Conservation (phyloP, 164 flowering plant genomes). For the Magnolia changhungtana region DNA sequence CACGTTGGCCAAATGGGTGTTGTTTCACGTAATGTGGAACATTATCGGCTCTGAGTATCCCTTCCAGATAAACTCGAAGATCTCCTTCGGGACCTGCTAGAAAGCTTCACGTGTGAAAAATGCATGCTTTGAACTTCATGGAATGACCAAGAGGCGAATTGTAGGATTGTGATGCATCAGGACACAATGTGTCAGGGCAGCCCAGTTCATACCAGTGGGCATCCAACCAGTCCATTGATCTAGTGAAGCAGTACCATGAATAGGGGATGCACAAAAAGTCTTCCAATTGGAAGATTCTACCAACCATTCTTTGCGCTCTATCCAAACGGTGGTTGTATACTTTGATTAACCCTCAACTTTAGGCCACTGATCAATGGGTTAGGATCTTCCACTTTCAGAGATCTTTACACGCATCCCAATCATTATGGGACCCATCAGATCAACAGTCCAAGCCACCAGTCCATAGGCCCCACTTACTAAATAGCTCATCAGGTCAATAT, state of each 20-base stretch:
- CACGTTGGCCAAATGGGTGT: constrained; percentile 74
- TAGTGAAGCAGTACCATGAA: neutral
- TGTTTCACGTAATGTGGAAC: constrained; percentile 52
- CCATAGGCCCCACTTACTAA: neutral
- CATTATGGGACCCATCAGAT: too few species aligned
- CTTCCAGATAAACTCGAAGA: constrained; percentile 66
- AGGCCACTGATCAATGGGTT: neutral
- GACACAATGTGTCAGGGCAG: neutral
- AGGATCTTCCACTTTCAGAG: too few species aligned
- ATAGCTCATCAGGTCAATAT: neutral
- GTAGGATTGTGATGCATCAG: neutral
- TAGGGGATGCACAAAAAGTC: neutral
- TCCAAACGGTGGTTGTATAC: neutral
- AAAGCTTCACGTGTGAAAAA: neutral
- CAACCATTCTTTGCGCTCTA: neutral
- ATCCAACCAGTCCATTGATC: neutral
- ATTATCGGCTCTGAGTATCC: constrained; percentile 43
- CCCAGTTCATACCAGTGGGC: neutral
- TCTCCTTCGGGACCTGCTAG: constrained; percentile 72
- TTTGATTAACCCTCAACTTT: neutral
- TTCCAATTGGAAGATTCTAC: neutral
- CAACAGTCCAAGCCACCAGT: neutral
- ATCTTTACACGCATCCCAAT: too few species aligned
- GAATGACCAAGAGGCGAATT: neutral
- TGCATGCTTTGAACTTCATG: neutral